These are phyloP conservation scores for Cylindrodendrum hubeiense DNA, from an alignment of 2,329 filamentous ascomycete species.

Conservation along the genomic window DNA sequence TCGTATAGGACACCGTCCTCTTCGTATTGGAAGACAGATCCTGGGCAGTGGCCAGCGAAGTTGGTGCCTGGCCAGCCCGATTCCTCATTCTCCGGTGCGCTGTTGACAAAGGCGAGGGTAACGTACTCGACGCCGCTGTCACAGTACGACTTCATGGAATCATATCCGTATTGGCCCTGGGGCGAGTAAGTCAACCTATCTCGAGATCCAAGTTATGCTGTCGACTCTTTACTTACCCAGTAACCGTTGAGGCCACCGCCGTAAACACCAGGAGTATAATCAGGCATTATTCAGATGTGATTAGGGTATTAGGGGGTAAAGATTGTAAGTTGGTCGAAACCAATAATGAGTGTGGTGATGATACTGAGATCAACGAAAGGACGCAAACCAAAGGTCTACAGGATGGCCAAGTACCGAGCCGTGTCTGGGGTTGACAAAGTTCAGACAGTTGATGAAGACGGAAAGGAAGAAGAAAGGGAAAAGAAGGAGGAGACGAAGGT, in stretches of 20 bases:
- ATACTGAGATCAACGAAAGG: slow-evolving; percentile 52
- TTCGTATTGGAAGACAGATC: slow-evolving; percentile 39
- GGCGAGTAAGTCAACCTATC: slow-evolving; percentile 11
- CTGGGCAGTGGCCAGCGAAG: slow-evolving; percentile 55
- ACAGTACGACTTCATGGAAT: slow-evolving; percentile 51
- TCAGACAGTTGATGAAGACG: slow-evolving; percentile 38
- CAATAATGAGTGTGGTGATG: slow-evolving; percentile 49
- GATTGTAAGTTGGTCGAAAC: slow-evolving; percentile 52
- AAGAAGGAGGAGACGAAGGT: slow-evolving; percentile 8
- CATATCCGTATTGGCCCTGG: slow-evolving; percentile 52
- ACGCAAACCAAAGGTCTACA: slow-evolving; percentile 55
- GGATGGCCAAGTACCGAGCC: slow-evolving; percentile 46
- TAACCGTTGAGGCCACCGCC: slow-evolving; percentile 55
- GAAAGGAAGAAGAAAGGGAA: slow-evolving; percentile 49
- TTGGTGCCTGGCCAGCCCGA: slow-evolving; percentile 54
- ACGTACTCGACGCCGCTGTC: slow-evolving; percentile 53
- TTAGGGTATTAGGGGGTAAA: slow-evolving; percentile 39
- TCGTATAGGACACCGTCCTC: slow-evolving; percentile 26
- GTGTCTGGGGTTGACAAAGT: slow-evolving; percentile 44
- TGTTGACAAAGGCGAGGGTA: slow-evolving; percentile 54
- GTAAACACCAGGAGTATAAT: too few species aligned
- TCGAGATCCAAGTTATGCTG: neutral
- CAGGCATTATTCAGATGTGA: too few species aligned
- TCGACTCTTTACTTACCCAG: slow-evolving; percentile 48
- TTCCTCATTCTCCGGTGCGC: slow-evolving; percentile 51